These are phyloP conservation scores for Aspergillus egyptiacus DNA, from an alignment of 495 filamentous ascomycete genomes.

Conservation along the genomic window DNA sequence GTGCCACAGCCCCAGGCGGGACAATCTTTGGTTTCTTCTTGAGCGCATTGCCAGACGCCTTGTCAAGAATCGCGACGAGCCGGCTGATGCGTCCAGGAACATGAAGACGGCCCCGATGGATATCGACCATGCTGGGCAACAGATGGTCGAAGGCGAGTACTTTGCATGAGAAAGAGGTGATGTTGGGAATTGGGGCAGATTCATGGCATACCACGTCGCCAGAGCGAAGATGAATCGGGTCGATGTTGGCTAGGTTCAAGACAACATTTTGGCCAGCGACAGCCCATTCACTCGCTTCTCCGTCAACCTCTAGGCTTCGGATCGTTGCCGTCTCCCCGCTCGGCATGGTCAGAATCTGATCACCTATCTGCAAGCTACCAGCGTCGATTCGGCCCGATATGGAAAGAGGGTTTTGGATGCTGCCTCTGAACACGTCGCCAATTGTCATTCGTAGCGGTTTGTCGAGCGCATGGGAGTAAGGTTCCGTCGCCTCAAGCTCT, in stretches of 20 bases:
- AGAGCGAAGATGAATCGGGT: slow-evolving; percentile 69
- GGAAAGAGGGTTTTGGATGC: slow-evolving; percentile 64
- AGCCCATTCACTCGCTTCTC: slow-evolving; percentile 73
- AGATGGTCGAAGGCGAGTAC: slow-evolving; percentile 83
- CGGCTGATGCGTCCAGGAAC: slow-evolving; percentile 65
- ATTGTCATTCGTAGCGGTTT: slow-evolving; percentile 83
- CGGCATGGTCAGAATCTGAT: slow-evolving; percentile 72
- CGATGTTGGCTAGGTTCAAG: slow-evolving; percentile 79
- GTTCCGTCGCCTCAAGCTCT: slow-evolving; percentile 75
- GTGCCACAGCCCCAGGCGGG: slow-evolving; percentile 62
- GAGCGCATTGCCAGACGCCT: slow-evolving; percentile 54
- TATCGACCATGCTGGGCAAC: slow-evolving; percentile 80
- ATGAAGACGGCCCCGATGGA: slow-evolving; percentile 80
- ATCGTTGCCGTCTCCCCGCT: slow-evolving; percentile 71
- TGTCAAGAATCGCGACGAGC: slow-evolving; percentile 69
- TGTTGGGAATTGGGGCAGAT: slow-evolving; percentile 57
- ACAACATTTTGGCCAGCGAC: slow-evolving; percentile 90
- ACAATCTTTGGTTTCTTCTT: slow-evolving; percentile 86
- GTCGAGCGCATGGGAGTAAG: slow-evolving; percentile 59
- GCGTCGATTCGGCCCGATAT: slow-evolving; percentile 83
- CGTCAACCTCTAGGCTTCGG: slow-evolving; percentile 70
- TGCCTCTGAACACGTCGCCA: slow-evolving; percentile 74
- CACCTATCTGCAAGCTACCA: slow-evolving; percentile 77
- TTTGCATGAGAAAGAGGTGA: slow-evolving; percentile 70
- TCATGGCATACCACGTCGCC: slow-evolving; percentile 81